Percentiles rank a stretch among this genome's conserved stretches.
Conservation (phyloP, 169 alveolate species). For the Plasmodium sp. region DNA sequence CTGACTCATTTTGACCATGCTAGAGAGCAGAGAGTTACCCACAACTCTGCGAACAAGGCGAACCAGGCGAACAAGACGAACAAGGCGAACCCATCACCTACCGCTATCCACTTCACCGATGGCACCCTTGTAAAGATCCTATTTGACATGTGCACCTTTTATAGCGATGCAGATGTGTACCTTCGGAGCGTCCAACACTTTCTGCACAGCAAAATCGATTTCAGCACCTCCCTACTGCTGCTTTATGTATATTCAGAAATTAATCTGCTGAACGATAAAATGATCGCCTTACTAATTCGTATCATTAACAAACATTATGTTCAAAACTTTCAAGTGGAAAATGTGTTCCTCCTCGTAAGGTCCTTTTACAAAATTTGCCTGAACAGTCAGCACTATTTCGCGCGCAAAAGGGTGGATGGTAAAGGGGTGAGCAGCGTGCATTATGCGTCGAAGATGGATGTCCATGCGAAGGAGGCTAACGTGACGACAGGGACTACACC, state of each 20-base stretch:
- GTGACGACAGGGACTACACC: background rate
- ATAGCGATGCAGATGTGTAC: slow-evolving; percentile 57
- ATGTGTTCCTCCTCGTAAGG: slow-evolving; percentile 34
- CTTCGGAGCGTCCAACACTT: slow-evolving; percentile 36
- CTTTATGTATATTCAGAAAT: slow-evolving; percentile 65
- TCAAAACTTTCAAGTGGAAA: slow-evolving; percentile 29
- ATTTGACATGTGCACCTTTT: slow-evolving; percentile 70
- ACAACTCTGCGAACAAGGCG: background rate
- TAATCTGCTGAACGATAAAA: slow-evolving; percentile 16
- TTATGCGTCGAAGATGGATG: background rate
- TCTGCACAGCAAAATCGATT: slow-evolving; percentile 26
- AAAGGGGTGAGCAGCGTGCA: background rate
- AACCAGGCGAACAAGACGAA: background rate
- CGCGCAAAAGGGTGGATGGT: background rate
- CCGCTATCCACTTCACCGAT: background rate
- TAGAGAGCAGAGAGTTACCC: background rate
- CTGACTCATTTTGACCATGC: background rate
- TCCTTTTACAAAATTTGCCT: slow-evolving; percentile 50
- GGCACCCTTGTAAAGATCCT: slow-evolving; percentile 31
- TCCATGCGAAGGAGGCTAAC: background rate
- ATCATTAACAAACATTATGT: slow-evolving; percentile 41
- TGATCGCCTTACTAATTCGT: slow-evolving; percentile 17
- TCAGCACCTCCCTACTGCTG: slow-evolving; percentile 31
- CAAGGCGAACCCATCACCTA: background rate
- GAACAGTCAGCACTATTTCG: slow-evolving; percentile 63